Percentiles rank a stretch among this genome's conserved stretches.
Conservation (phyloP, 345 rosid genomes). For the Firmiana major region DNA sequence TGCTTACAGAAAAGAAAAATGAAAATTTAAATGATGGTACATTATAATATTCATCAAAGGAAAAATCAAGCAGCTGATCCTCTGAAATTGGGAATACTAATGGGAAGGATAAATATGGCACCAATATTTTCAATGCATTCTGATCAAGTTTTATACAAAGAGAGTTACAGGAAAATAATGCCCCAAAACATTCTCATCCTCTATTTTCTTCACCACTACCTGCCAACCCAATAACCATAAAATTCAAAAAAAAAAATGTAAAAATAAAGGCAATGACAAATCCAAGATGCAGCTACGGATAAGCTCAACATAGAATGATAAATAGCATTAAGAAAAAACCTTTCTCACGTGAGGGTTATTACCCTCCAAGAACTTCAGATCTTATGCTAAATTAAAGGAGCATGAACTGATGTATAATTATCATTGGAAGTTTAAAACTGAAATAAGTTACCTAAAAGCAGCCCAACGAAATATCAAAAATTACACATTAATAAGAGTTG, state of each 20-base stretch:
- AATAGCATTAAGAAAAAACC: background rate
- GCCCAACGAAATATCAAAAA: background rate
- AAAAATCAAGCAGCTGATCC: background rate
- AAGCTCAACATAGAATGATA: background rate
- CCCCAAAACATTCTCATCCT: background rate
- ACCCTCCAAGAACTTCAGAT: background rate
- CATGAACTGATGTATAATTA: background rate
- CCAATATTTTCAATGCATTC: background rate
- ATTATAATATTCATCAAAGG: background rate
- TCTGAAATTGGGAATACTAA: background rate
- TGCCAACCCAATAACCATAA: background rate
- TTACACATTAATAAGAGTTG: background rate
- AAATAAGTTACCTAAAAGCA: background rate
- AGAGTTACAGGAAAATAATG: background rate
- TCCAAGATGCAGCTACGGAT: background rate
- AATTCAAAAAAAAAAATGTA: background rate
- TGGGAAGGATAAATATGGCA: background rate
- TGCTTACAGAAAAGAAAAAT: conserved; percentile 6
- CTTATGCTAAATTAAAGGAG: background rate
- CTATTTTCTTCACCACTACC: background rate
- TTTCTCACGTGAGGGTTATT: background rate
- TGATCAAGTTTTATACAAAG: background rate
- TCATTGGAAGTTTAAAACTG: background rate
- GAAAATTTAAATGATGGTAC: background rate
- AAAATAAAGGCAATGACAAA: background rate